A percentile compares a stretch with the other conserved stretches of the same genome.
Conservation (phyloP, 495 filamentous ascomycete species). For the Podospora conica region DNA sequence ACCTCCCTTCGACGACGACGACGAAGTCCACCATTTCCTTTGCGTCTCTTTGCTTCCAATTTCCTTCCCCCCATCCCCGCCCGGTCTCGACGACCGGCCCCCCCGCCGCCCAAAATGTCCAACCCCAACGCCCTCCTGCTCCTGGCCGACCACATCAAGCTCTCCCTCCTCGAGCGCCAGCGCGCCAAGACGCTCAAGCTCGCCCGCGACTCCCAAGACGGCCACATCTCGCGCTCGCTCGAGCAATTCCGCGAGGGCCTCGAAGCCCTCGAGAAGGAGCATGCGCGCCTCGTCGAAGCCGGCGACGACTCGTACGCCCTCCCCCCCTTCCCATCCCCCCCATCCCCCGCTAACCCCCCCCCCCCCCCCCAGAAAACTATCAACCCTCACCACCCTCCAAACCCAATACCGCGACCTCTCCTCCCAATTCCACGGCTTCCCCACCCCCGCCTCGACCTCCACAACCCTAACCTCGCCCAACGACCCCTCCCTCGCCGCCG, state of each 20-base stretch:
- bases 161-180: constrained; percentile 79
- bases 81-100: background rate
- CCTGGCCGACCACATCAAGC: constrained; percentile 72
- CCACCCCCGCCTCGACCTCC: constrained; percentile 38
- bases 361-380: constrained; percentile 36
- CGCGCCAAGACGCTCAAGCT: constrained; percentile 83
- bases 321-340: constrained; percentile 4
- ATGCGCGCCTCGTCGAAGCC: constrained; percentile 51
- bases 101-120: constrained; percentile 32
- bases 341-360: background rate
- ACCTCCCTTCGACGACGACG: background rate
- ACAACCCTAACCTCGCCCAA: constrained; percentile 56
- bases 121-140: constrained; percentile 62
- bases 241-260: constrained; percentile 81
- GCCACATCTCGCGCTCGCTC: constrained; percentile 81
- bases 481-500: constrained; percentile 56
- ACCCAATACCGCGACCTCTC: constrained; percentile 55
- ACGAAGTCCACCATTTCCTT: background rate
- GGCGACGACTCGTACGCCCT: constrained; percentile 50
- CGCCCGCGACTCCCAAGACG: constrained; percentile 72
- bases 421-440: constrained; percentile 55
- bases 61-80: background rate
- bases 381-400: constrained; percentile 47
- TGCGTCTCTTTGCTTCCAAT: background rate
- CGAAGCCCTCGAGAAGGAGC: constrained; percentile 63